These are phyloP conservation scores for Cnidoscolus chayamansa DNA, from an alignment of 441 rosid genomes.

Conservation along the genomic window DNA sequence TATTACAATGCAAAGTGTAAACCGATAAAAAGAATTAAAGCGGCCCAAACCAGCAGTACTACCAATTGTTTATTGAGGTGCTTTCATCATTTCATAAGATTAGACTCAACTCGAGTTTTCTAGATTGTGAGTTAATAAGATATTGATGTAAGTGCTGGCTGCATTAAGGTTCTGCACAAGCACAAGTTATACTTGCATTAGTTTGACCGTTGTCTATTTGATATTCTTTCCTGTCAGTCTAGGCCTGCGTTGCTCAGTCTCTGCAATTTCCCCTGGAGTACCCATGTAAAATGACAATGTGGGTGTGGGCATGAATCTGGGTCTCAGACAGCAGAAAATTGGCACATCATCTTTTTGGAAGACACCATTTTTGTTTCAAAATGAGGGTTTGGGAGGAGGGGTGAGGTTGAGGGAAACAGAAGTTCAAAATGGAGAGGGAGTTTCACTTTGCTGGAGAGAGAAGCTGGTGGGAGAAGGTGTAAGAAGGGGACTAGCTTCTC, in stretches of 20 bases:
- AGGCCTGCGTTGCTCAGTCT: not conserved
- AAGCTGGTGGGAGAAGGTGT: not conserved
- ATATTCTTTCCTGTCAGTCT: not conserved
- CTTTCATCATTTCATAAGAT: not conserved
- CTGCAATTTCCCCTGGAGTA: not conserved
- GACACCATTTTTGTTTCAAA: not conserved
- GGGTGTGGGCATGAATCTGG: not conserved
- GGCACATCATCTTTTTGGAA: not conserved
- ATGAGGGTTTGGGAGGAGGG: not conserved
- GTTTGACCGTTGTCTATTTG: not conserved
- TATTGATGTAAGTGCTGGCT: not conserved
- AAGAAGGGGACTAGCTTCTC: not conserved
- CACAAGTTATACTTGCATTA: not conserved
- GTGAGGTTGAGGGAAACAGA: not conserved
- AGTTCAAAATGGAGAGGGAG: not conserved
- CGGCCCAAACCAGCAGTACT: not conserved
- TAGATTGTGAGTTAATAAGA: not conserved
- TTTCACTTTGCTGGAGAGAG: not conserved
- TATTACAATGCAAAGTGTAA: not conserved
- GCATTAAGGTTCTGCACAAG: not conserved
- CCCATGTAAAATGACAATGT: not conserved
- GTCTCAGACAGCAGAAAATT: not conserved
- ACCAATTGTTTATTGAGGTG: not conserved
- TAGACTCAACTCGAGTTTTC: not conserved
- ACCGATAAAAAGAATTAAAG: not conserved